Evolutionary conservation across 331 rosid genomes (phyloP).

Genomic region (Prunus yedoensis): DNA sequence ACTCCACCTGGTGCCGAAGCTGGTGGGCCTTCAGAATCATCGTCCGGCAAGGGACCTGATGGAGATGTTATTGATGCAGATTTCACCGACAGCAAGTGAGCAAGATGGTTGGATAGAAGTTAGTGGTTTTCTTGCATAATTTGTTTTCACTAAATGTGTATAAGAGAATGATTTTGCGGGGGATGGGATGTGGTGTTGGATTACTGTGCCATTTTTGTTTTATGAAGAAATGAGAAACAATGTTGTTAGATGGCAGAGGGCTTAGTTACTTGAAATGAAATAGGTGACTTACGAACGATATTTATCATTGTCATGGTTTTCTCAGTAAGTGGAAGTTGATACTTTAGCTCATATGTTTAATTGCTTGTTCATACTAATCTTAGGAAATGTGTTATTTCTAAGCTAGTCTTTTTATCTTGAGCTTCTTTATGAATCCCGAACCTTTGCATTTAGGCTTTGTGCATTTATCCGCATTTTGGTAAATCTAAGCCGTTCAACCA

Average conservation of each 20-base stretch:
- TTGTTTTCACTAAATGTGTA: not conserved
- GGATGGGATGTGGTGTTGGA: conserved; percentile 10
- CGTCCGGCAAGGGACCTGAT: conserved; percentile 33
- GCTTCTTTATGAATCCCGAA: too few species aligned
- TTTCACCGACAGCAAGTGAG: conserved; percentile 35
- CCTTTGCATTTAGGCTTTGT: too few species aligned
- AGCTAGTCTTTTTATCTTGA: too few species aligned
- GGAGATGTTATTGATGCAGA: conserved; percentile 39
- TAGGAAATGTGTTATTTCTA: too few species aligned
- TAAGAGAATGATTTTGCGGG: conserved; percentile 1
- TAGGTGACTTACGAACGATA: not conserved
- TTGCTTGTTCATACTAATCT: too few species aligned
- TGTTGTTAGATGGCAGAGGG: not conserved
- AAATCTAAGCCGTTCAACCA: too few species aligned
- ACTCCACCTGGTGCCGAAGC: conserved; percentile 28
- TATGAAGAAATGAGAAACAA: not conserved
- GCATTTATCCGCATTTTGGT: too few species aligned
- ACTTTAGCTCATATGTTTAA: too few species aligned
- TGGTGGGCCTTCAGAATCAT: conserved; percentile 31
- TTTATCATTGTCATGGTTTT: too few species aligned
- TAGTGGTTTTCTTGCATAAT: not conserved
- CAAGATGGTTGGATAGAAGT: not conserved
- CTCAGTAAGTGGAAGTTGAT: too few species aligned
- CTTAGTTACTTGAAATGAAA: not conserved
- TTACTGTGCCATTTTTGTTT: not conserved